These are phyloP conservation scores for Fusarium domesticum DNA, from an alignment of 2,329 filamentous ascomycete species.

Conservation along the genomic window DNA sequence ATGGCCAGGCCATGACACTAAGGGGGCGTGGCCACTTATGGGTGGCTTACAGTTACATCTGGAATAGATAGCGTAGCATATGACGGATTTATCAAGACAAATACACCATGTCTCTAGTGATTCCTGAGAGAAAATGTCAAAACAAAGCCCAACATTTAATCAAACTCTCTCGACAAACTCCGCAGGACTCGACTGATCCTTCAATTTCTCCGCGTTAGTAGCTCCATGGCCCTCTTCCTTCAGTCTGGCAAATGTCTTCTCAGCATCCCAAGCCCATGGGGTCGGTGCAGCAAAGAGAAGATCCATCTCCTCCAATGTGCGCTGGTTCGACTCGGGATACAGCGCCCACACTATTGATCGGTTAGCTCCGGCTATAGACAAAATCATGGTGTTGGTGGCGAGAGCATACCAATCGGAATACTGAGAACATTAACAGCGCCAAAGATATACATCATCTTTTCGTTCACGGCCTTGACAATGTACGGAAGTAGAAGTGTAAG, in stretches of 20 bases:
- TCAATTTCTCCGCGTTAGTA: neutral
- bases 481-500: conserved; percentile 19
- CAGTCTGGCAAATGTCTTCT: conserved; percentile 8
- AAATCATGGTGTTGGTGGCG: conserved; percentile 9
- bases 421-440: neutral
- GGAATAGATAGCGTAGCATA: neutral
- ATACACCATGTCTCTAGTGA: neutral
- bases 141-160: neutral
- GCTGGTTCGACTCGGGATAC: conserved; percentile 25
- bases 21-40: too few relatives aligned
- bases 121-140: neutral
- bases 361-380: too few relatives aligned
- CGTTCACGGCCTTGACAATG: neutral
- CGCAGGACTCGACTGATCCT: neutral
- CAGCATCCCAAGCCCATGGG: conserved; percentile 26
- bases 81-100: neutral
- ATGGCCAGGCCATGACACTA: too few relatives aligned
- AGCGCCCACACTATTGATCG: conserved; percentile 22
- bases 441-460: neutral
- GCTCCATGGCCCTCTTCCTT: neutral
- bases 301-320: conserved; percentile 29
- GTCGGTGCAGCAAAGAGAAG: conserved; percentile 25
- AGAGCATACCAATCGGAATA: neutral
- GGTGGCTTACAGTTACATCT: too few relatives aligned
- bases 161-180: neutral